Evolutionary conservation across 2,329 filamentous ascomycete species (phyloP).

Genomic region (Colletotrichum sp.): DNA sequence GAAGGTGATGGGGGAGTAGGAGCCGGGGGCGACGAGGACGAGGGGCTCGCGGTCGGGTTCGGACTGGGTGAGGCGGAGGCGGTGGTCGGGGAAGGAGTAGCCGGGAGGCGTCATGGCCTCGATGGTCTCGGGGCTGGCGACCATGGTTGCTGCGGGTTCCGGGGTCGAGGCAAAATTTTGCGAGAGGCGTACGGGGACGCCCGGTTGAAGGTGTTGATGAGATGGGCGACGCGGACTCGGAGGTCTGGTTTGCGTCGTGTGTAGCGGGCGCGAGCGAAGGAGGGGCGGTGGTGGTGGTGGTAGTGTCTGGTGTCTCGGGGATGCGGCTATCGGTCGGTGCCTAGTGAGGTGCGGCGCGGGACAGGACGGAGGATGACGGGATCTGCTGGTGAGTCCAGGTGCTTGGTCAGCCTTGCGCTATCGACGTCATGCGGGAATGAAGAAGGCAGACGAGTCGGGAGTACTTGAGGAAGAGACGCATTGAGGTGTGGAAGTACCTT

Average conservation of each 20-base stretch:
- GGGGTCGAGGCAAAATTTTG: background rate
- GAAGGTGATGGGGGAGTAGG: slow-evolving; percentile 77
- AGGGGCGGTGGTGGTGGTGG: background rate
- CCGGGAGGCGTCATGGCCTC: slow-evolving; percentile 23
- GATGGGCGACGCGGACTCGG: background rate
- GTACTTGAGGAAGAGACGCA: background rate
- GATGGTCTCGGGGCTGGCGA: slow-evolving; percentile 18
- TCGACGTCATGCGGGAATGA: slow-evolving; percentile 9
- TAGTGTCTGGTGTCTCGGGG: background rate
- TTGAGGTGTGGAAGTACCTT: background rate
- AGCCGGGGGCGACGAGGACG: slow-evolving; percentile 72
- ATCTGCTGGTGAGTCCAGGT: background rate
- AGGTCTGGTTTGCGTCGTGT: background rate
- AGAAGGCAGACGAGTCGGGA: background rate
- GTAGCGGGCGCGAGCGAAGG: background rate
- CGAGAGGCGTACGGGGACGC: background rate
- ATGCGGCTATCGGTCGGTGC: slow-evolving; percentile 11
- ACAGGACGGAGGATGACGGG: slow-evolving; percentile 14
- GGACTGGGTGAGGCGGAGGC: slow-evolving; percentile 61
- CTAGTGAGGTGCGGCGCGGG: background rate
- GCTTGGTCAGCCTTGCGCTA: slow-evolving; percentile 15
- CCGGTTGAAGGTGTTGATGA: background rate
- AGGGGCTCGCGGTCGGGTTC: slow-evolving; percentile 65
- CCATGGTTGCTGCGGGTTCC: slow-evolving; percentile 9
- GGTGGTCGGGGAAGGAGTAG: slow-evolving; percentile 67